Conservation (phyloP, 169 alveolate species). For the Plasmodium vivax region DNA sequence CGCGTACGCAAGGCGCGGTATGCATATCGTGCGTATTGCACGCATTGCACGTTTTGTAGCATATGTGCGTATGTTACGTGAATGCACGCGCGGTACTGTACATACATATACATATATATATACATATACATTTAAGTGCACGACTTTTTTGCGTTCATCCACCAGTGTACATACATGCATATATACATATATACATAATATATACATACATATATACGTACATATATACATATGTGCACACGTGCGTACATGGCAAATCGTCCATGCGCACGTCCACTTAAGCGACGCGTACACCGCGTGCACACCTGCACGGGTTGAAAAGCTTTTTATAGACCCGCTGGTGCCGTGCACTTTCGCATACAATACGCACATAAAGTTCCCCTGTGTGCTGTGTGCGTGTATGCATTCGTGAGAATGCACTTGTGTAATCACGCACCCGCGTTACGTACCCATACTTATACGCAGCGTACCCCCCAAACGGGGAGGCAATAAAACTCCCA, state of each 20-base stretch:
- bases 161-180: neutral
- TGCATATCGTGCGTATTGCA: neutral
- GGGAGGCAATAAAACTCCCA: neutral
- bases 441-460: neutral
- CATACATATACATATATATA: neutral
- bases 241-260: neutral
- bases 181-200: too few species aligned
- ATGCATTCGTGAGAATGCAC: neutral
- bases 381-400: neutral
- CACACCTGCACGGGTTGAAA: neutral
- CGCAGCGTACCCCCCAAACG: neutral
- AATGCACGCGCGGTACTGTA: neutral
- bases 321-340: neutral
- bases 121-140: neutral
- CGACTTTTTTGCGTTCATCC: neutral
- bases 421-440: neutral
- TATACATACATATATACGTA: neutral
- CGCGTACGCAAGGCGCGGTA: neutral
- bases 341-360: neutral
- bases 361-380: neutral
- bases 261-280: neutral
- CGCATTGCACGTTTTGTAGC: neutral
- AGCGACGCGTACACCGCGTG: neutral
- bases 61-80: neutral
- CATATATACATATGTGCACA: neutral